Evolutionary conservation across 345 rosid species (phyloP).

Genomic region (Populus davidiana): DNA sequence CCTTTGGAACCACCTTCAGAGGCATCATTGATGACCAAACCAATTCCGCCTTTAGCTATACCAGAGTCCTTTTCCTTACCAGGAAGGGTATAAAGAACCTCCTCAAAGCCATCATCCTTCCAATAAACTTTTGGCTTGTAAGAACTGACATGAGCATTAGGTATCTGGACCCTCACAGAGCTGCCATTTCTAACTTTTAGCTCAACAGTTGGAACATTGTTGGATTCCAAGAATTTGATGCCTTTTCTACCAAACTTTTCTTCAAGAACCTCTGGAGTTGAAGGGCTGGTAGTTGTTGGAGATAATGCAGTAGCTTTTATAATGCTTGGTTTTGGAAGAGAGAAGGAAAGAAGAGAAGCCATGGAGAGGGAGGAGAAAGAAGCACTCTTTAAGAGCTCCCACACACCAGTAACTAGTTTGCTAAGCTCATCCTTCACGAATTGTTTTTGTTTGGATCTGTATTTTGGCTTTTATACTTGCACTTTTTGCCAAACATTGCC

Average conservation of each 20-base stretch:
- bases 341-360: constrained; percentile 70
- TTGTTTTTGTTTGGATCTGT: constrained; percentile 27
- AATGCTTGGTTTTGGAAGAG: constrained; percentile 48
- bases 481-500: not conserved
- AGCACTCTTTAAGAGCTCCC: constrained; percentile 24
- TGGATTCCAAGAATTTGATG: constrained; percentile 63
- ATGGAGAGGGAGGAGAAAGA: constrained; percentile 13
- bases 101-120: constrained; percentile 80
- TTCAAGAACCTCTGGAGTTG: constrained; percentile 47
- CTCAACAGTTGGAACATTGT: constrained; percentile 50
- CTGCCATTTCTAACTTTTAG: constrained; percentile 81
- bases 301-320: constrained; percentile 34
- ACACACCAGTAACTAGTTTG: constrained; percentile 19
- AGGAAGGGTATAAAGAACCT: constrained; percentile 67
- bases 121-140: constrained; percentile 81
- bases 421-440: constrained; percentile 25
- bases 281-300: constrained; percentile 16
- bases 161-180: constrained; percentile 53
- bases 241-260: constrained; percentile 72
- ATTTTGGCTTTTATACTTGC: constrained; percentile 18
- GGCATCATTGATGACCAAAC: constrained; percentile 58
- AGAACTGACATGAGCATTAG: constrained; percentile 74
- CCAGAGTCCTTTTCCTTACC: constrained; percentile 28
- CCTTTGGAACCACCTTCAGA: constrained; percentile 49
- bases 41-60: constrained; percentile 62